These are phyloP conservation scores for Ophiosphaerella herpotricha DNA, from an alignment of 2,329 filamentous ascomycete genomes.

Conservation along the genomic window DNA sequence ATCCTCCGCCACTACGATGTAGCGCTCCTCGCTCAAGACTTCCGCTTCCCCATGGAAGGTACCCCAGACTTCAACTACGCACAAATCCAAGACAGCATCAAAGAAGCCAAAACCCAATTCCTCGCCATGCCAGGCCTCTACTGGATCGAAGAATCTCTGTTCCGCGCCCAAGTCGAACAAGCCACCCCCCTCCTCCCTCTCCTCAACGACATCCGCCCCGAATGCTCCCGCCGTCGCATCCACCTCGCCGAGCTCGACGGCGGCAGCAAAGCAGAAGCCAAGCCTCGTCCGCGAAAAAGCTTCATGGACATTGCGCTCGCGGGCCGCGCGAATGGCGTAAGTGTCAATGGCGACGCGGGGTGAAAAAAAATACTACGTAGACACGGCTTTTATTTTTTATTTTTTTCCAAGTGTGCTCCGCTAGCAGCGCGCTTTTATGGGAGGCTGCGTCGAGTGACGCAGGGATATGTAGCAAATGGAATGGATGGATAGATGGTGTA, in stretches of 20 bases:
- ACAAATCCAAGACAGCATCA: conserved; percentile 43
- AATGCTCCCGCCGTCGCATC: conserved; percentile 31
- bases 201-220: conserved; percentile 34
- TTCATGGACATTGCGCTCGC: conserved; percentile 43
- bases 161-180: conserved; percentile 37
- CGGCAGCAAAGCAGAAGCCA: conserved; percentile 27
- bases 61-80: conserved; percentile 44
- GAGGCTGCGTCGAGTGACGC: no score
- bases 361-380: conserved; percentile 13
- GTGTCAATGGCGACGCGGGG: conserved; percentile 29
- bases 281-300: conserved; percentile 40
- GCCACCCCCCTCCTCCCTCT: conserved; percentile 33
- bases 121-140: conserved; percentile 45
- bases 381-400: no score
- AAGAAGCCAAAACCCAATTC: conserved; percentile 43
- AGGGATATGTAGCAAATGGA: no score
- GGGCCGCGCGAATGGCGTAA: conserved; percentile 26
- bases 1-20: conserved; percentile 46
- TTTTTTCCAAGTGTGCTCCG: no score
- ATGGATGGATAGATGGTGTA: no score
- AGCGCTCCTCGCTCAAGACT: conserved; percentile 46
- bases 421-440: no score
- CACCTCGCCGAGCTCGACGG: conserved; percentile 24
- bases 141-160: conserved; percentile 40
- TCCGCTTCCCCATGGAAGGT: conserved; percentile 45